These are phyloP conservation scores for Lodderomyces metapsilosis DNA, from an alignment of 1,139 yeast genomes.

Conservation along the genomic window DNA sequence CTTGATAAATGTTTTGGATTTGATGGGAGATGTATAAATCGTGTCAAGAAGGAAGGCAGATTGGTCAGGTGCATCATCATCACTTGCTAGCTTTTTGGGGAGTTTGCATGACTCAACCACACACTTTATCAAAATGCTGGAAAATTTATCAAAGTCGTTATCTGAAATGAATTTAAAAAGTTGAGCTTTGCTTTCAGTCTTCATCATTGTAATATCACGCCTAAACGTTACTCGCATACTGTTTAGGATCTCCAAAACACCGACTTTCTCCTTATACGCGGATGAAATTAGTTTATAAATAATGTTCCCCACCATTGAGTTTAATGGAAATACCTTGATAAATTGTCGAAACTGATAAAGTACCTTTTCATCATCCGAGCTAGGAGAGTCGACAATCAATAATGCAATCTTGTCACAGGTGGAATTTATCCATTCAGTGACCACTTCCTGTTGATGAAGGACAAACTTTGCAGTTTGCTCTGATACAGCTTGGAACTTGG, in stretches of 20 bases:
- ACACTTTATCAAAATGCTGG: constrained; percentile 19
- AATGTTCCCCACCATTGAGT: constrained; percentile 7
- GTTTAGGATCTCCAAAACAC: constrained; percentile 2
- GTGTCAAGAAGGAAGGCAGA: background rate
- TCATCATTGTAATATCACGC: background rate
- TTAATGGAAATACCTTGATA: constrained; percentile 7
- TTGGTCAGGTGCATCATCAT: background rate
- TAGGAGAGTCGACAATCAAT: constrained; percentile 12
- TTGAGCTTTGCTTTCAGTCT: background rate
- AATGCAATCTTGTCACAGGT: constrained; percentile 9
- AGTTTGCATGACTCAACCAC: constrained; percentile 13
- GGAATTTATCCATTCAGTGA: constrained; percentile 8
- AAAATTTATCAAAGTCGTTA: constrained; percentile 9
- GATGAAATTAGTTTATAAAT: constrained; percentile 8
- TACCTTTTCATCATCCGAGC: constrained; percentile 7
- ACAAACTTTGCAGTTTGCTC: constrained; percentile 2
- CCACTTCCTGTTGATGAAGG: background rate
- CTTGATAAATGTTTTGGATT: background rate
- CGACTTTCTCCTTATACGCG: constrained; percentile 1
- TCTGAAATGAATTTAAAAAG: constrained; percentile 7
- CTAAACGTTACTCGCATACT: constrained; percentile 7
- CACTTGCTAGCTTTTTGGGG: constrained; percentile 3
- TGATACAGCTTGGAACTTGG: background rate
- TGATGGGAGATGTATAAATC: background rate
- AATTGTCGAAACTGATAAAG: constrained; percentile 9